phyloP scores from a whole-genome alignment of 1,139 yeast species.

The Taiozyma sp. region DNA sequence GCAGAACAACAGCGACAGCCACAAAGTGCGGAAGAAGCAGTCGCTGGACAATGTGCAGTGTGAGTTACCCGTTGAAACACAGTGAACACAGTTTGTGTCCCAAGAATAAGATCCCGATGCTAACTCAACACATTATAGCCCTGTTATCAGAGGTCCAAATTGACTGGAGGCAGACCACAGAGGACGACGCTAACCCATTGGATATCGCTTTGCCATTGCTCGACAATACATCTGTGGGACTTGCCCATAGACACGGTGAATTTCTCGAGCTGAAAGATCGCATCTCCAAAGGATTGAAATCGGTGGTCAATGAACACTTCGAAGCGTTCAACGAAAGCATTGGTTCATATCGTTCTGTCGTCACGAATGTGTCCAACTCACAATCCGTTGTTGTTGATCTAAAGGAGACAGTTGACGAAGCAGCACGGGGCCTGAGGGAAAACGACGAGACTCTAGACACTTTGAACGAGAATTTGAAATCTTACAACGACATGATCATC shows the following conservation, averaged over 20 bases:
- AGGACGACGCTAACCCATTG: constrained; percentile 62
- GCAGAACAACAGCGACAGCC: neutral
- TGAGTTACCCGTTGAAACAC: neutral
- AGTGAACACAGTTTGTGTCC: no score
- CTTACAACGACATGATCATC: constrained; percentile 66
- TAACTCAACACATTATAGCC: constrained; percentile 2
- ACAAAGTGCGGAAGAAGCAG: neutral
- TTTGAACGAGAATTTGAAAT: constrained; percentile 54
- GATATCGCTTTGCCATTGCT: constrained; percentile 77
- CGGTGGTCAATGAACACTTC: constrained; percentile 76
- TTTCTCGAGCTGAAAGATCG: constrained; percentile 48
- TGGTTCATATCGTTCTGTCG: constrained; percentile 65
- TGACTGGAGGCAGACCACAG: constrained; percentile 34
- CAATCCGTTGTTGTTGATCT: constrained; percentile 49
- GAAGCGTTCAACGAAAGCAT: constrained; percentile 81
- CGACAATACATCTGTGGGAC: constrained; percentile 84
- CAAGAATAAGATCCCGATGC: neutral
- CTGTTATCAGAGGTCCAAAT: constrained; percentile 25
- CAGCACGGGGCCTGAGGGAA: constrained; percentile 27
- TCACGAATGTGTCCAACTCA: constrained; percentile 50
- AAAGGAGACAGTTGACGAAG: constrained; percentile 39
- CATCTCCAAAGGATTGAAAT: constrained; percentile 53
- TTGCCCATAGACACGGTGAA: constrained; percentile 63
- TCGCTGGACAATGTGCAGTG: neutral
- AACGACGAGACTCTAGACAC: constrained; percentile 50